phyloP scores from a whole-genome alignment of 345 rosid genomes.

The Viola odorata region DNA sequence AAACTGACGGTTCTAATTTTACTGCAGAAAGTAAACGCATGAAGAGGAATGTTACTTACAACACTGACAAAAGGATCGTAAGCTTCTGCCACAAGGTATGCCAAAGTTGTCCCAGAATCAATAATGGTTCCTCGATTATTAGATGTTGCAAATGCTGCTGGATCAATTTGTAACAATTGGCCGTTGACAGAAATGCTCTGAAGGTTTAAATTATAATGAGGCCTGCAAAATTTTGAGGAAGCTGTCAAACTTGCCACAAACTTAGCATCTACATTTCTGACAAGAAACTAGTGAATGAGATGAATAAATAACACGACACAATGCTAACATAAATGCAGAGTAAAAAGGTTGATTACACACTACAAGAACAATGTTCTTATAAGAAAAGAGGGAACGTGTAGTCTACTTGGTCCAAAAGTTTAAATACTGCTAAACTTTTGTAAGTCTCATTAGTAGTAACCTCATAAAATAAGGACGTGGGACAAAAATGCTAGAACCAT shows the following conservation, averaged over 20 bases:
- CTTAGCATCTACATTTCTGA: background rate
- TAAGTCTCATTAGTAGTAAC: too few relatives aligned
- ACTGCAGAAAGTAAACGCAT: background rate
- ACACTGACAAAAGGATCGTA: constrained; percentile 59
- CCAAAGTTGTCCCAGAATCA: constrained; percentile 95
- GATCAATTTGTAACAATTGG: constrained; percentile 53
- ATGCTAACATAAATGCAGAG: too few relatives aligned
- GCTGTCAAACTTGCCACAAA: constrained; percentile 17
- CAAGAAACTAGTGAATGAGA: too few relatives aligned
- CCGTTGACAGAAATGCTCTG: constrained; percentile 85
- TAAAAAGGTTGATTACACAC: too few relatives aligned
- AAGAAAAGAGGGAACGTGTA: too few relatives aligned
- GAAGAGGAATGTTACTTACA: constrained; percentile 41
- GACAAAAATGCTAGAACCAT: too few relatives aligned
- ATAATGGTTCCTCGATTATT: constrained; percentile 75
- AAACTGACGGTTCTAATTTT: background rate
- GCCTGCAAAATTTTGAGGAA: constrained; percentile 39
- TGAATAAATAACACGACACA: too few relatives aligned
- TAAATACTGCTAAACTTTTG: too few relatives aligned
- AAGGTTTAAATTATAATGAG: constrained; percentile 93
- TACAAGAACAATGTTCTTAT: too few relatives aligned
- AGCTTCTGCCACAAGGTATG: constrained; percentile 77
- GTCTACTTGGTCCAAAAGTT: too few relatives aligned
- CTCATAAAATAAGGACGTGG: too few relatives aligned
- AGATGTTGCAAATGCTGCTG: constrained; percentile 69